Percentiles rank a stretch among this genome's conserved stretches.
phyloP scores from a whole-genome alignment of 23 red algal genomes.

The Cyanidioschyzon merolae region DNA sequence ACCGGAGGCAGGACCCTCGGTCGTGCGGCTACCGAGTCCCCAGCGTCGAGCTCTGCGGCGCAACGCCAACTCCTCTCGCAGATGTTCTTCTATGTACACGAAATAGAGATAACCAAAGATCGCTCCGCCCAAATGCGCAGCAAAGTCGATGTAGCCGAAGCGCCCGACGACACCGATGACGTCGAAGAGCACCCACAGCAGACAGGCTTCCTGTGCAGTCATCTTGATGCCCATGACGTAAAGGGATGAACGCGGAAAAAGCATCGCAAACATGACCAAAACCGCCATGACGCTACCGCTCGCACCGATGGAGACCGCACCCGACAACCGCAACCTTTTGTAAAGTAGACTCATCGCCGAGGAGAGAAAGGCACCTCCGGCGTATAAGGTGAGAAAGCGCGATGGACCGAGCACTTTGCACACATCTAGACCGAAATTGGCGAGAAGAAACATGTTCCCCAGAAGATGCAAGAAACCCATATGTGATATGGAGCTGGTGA shows the following conservation, averaged over 20 bases:
- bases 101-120: slow-evolving; percentile 19
- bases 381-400: slow-evolving; percentile 20
- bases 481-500: slow-evolving; percentile 14
- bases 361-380: slow-evolving; percentile 18
- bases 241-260: slow-evolving; percentile 15
- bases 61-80: slow-evolving; percentile 12
- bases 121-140: slow-evolving; percentile 29
- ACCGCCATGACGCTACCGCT: slow-evolving; percentile 26
- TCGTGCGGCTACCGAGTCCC: not conserved
- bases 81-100: slow-evolving; percentile 1
- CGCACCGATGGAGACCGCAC: slow-evolving; percentile 21
- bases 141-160: slow-evolving; percentile 27
- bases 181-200: slow-evolving; percentile 28
- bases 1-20: not conserved
- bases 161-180: slow-evolving; percentile 20
- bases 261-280: slow-evolving; percentile 32
- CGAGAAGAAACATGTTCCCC: slow-evolving; percentile 27
- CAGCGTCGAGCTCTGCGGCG: slow-evolving; percentile 5
- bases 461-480: slow-evolving; percentile 21
- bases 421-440: slow-evolving; percentile 26
- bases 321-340: slow-evolving; percentile 12
- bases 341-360: slow-evolving; percentile 21
- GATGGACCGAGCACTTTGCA: slow-evolving; percentile 14
- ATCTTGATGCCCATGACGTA: slow-evolving; percentile 28
- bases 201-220: slow-evolving; percentile 30